These are phyloP conservation scores for Psilocybe tampanensis DNA, from an alignment of 768 basidiomycete species.

Conservation along the genomic window DNA sequence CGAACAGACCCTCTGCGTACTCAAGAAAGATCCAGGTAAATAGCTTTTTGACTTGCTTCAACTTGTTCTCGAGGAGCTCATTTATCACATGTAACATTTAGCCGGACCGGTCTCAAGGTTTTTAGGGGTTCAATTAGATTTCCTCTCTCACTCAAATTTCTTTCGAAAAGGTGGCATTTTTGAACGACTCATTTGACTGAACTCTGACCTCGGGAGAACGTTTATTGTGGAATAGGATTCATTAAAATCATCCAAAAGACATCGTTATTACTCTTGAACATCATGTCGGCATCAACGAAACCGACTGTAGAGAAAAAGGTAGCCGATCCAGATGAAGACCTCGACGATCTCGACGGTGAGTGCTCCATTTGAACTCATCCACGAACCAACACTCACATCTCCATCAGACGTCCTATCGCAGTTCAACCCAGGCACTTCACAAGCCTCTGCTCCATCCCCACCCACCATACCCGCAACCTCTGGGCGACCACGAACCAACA, in stretches of 20 bases:
- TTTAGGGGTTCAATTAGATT: neutral
- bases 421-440: constrained; percentile 30
- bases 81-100: neutral
- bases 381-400: neutral
- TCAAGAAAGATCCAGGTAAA: neutral
- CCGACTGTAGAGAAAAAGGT: constrained; percentile 23
- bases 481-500: constrained; percentile 48
- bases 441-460: constrained; percentile 26
- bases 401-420: constrained; percentile 47
- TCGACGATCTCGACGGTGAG: constrained; percentile 69
- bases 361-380: constrained; percentile 6
- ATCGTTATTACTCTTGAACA: neutral
- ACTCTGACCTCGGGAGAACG: no score
- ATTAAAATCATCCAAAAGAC: neutral
- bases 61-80: neutral
- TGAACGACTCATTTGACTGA: no score
- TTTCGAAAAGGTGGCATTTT: neutral
- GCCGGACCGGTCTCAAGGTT: neutral
- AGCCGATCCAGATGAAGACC: constrained; percentile 48
- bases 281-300: constrained; percentile 12
- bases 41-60: neutral
- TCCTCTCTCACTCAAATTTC: neutral
- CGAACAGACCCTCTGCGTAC: no score
- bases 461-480: constrained; percentile 27
- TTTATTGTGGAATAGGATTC: no score